Percentiles rank a stretch among this genome's conserved stretches.
Evolutionary conservation across 805 yeast genomes (phyloP).

Genomic region (Sugiyamaella floridensis): DNA sequence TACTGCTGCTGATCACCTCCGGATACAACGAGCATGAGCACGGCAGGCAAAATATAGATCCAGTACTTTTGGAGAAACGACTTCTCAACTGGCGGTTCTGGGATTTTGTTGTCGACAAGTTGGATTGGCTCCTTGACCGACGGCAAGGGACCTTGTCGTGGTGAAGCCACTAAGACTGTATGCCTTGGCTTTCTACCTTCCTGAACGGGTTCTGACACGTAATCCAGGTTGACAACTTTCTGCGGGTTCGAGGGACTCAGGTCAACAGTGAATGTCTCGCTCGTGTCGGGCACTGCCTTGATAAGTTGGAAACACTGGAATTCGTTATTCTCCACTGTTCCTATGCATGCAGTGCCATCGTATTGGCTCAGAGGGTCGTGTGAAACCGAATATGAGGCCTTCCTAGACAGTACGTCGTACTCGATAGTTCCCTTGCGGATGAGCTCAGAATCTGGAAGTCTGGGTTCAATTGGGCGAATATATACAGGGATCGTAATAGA

Average conservation of each 20-base stretch:
- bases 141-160: constrained; percentile 17
- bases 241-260: background rate
- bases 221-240: background rate
- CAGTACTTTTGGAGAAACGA: constrained; percentile 27
- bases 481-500: background rate
- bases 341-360: background rate
- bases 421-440: background rate
- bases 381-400: background rate
- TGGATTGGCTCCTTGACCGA: constrained; percentile 18
- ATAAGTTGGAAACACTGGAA: background rate
- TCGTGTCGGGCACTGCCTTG: background rate
- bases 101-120: constrained; percentile 24
- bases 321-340: background rate
- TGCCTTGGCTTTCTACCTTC: background rate
- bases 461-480: background rate
- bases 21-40: constrained; percentile 20
- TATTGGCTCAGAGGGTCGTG: background rate
- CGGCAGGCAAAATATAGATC: constrained; percentile 24
- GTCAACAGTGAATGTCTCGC: background rate
- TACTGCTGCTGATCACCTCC: constrained; percentile 8
- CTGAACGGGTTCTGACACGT: background rate
- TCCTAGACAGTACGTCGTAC: background rate
- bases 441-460: background rate
- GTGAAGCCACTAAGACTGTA: background rate
- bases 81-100: constrained; percentile 20